phyloP scores from a whole-genome alignment of 1,284 basidiomycete species.

The Apiotrichum sp. region DNA sequence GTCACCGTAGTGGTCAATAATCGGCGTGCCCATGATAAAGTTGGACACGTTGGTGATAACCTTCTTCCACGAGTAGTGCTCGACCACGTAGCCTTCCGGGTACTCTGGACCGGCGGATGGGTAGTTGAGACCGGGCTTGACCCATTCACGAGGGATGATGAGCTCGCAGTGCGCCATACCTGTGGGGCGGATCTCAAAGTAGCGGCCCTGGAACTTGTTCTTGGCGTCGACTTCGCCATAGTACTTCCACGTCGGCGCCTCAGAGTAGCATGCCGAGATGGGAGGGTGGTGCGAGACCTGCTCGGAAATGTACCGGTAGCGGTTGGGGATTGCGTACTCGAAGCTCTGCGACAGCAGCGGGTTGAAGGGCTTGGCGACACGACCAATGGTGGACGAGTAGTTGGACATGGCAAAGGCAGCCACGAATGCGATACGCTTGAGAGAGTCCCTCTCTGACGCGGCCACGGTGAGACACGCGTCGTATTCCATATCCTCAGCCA shows the following conservation, averaged over 20 bases:
- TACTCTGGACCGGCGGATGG: constrained; percentile 41
- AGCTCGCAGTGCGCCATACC: constrained; percentile 88
- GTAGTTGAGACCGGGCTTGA: constrained; percentile 34
- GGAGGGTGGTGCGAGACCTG: constrained; percentile 97
- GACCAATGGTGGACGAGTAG: constrained; percentile 90
- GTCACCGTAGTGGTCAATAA: constrained; percentile 96
- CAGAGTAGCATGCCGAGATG: constrained; percentile 93
- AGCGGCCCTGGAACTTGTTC: constrained; percentile 92
- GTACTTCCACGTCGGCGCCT: constrained; percentile 83
- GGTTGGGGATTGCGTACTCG: constrained; percentile 84
- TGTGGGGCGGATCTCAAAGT: constrained; percentile 92
- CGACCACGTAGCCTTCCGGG: constrained; percentile 33
- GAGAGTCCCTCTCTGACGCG: constrained; percentile 65
- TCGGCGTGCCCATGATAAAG: constrained; percentile 86
- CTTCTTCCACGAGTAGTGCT: constrained; percentile 56
- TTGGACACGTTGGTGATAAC: constrained; percentile 89
- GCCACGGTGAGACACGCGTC: constrained; percentile 78
- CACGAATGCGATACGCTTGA: constrained; percentile 83
- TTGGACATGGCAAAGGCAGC: constrained; percentile 96
- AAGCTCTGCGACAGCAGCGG: constrained; percentile 72
- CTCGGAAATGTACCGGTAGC: constrained; percentile 88
- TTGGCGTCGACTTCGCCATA: constrained; percentile 75
- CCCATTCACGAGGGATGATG: constrained; percentile 63
- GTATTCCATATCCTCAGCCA: constrained; percentile 92
- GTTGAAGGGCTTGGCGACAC: constrained; percentile 94